These are phyloP conservation scores for Scenedesmus sp. DNA, from an alignment of 163 green algal genomes.

Conservation along the genomic window DNA sequence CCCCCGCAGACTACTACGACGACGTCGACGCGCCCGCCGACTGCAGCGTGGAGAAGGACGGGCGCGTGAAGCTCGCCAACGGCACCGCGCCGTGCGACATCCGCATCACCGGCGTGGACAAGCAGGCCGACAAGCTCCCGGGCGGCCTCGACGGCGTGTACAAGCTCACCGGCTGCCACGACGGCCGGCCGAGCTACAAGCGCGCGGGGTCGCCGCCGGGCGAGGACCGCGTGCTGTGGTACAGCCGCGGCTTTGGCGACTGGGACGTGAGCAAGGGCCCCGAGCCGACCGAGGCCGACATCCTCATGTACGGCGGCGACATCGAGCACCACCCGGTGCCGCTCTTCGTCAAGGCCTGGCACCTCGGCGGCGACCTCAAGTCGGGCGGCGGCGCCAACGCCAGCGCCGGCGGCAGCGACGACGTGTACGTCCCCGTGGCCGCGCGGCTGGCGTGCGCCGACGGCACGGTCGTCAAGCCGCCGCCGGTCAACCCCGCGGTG, in stretches of 20 bases:
- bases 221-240: conserved; percentile 53
- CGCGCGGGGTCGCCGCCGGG: conserved; percentile 51
- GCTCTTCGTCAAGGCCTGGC: conserved; percentile 67
- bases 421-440: conserved; percentile 57
- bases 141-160: conserved; percentile 67
- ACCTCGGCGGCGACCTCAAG: conserved; percentile 59
- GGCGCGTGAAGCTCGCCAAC: conserved; percentile 58
- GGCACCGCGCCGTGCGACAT: conserved; percentile 62
- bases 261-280: conserved; percentile 64
- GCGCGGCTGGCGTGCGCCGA: conserved; percentile 53
- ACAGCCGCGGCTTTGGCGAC: conserved; percentile 61
- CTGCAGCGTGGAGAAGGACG: conserved; percentile 60
- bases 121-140: conserved; percentile 54
- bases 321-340: conserved; percentile 60
- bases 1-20: conserved; percentile 60
- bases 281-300: conserved; percentile 57
- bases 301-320: conserved; percentile 70
- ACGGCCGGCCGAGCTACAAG: conserved; percentile 68
- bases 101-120: conserved; percentile 50
- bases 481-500: conserved; percentile 26
- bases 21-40: conserved; percentile 48
- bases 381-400: not conserved
- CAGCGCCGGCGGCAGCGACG: conserved; percentile 13
- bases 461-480: conserved; percentile 50
- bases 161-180: conserved; percentile 62